Percentiles rank a stretch among this genome's conserved stretches.
Evolutionary conservation across 306 rosid species (phyloP).

Genomic region (Betula pendula): DNA sequence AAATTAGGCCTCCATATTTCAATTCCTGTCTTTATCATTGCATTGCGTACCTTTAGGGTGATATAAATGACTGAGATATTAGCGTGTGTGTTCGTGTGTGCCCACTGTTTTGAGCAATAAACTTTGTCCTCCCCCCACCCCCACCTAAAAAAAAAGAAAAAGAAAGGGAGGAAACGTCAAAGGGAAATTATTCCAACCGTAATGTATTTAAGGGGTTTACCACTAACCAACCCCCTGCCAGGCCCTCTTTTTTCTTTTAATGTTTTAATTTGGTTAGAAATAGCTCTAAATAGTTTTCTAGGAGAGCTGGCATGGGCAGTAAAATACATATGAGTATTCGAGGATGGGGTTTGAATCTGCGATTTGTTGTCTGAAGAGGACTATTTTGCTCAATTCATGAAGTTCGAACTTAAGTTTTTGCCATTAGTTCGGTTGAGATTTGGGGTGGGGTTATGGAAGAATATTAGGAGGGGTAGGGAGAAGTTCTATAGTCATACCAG

Average conservation of each 20-base stretch:
- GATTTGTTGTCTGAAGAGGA: neutral
- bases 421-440: neutral
- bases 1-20: neutral
- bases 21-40: neutral
- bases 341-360: neutral
- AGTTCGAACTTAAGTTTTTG: neutral
- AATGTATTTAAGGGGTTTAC: neutral
- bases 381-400: neutral
- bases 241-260: neutral
- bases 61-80: neutral
- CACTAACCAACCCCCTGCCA: neutral
- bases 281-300: neutral
- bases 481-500: too few relatives aligned
- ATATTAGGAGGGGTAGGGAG: too few relatives aligned
- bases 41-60: neutral
- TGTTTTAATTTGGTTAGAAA: neutral
- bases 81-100: neutral
- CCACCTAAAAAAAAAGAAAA: neutral
- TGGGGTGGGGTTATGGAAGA: too few relatives aligned
- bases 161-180: neutral
- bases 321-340: neutral
- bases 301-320: neutral
- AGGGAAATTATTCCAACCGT: neutral
- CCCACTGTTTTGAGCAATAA: neutral
- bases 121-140: neutral